phyloP scores from a whole-genome alignment of 805 yeast species.

The Metschnikowia rubicola region DNA sequence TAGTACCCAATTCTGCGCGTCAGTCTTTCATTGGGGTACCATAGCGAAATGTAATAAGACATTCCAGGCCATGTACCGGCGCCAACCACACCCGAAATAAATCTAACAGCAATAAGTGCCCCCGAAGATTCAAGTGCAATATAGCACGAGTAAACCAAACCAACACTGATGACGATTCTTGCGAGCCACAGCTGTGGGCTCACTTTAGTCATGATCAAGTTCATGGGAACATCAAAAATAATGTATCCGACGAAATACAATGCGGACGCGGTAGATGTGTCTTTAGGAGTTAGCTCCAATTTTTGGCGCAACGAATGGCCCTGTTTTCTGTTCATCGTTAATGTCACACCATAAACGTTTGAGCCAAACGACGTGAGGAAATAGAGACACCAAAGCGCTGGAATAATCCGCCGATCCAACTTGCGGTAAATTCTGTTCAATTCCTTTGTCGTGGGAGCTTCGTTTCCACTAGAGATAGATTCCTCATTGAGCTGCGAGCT shows the following conservation, averaged over 20 bases:
- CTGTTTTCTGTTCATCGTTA: conserved; percentile 67
- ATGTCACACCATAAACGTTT: conserved; percentile 70
- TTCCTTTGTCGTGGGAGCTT: conserved; percentile 15
- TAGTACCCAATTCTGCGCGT: conserved; percentile 83
- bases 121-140: conserved; percentile 51
- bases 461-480: conserved; percentile 2
- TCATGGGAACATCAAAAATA: conserved; percentile 85
- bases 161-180: conserved; percentile 73
- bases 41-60: conserved; percentile 76
- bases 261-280: conserved; percentile 73
- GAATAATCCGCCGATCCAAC: conserved; percentile 69
- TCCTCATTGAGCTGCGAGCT: conserved; percentile 11
- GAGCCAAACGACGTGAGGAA: conserved; percentile 77
- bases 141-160: conserved; percentile 73
- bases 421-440: conserved; percentile 57
- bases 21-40: conserved; percentile 79
- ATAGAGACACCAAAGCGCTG: conserved; percentile 78
- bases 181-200: conserved; percentile 85
- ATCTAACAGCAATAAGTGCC: conserved; percentile 69
- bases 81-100: conserved; percentile 70
- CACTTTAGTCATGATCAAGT: conserved; percentile 74
- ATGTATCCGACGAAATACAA: conserved; percentile 80
- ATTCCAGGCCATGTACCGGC: conserved; percentile 93
- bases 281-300: conserved; percentile 50
- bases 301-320: conserved; percentile 60